Evolutionary conservation across 1,139 yeast species (phyloP), one percentile per base, ranked within the genome.

Genomic region (Yamadazyma diddensiae): DNA sequence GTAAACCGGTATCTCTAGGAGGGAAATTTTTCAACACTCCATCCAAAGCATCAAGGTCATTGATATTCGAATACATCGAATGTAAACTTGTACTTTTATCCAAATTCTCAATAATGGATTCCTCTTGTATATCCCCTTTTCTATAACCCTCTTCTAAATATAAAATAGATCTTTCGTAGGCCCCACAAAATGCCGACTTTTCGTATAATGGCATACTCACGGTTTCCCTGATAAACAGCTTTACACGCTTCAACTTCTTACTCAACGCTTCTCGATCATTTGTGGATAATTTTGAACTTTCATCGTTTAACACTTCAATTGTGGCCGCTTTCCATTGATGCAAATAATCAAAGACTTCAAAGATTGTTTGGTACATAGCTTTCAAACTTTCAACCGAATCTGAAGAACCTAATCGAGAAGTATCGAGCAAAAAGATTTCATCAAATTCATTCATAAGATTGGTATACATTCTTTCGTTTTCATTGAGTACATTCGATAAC

Each of bases 21-120:
- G 95, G 78, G 46, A 87, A 83, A 42, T 73, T 72, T 39, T 86
- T 79, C 32, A 92, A 62, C 3, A 87, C 77, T 13, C 98, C 99
- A 53, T 86, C 92, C 27, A 94, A 67, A 0, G 96, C 81, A 61
- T 94, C 99, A 28, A 82, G 74, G 53, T 94, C 98, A 49, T 88
- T 90, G 35, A 92, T 77, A 38, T 76, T 83, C 4, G 95, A 83
- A 54, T 92, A 94, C 67, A 90, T 84, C 18, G 74, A 73, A 49
- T 87, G 90, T 20, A 94, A 59, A 3, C 80, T 72, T 2, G 66
- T 53, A 8, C 75, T 69, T 33, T 77, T 65, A 15, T 67, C 62
- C n/a, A 65, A 41, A 29, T 60, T 48, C 8, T 52, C 61, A 15
- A 63, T 47, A 21, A 52, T 50, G 28, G 49, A 42, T 6, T 41